These are phyloP conservation scores for Lachnellula subtilissima DNA, from an alignment of 2,329 filamentous ascomycete genomes.

Conservation along the genomic window DNA sequence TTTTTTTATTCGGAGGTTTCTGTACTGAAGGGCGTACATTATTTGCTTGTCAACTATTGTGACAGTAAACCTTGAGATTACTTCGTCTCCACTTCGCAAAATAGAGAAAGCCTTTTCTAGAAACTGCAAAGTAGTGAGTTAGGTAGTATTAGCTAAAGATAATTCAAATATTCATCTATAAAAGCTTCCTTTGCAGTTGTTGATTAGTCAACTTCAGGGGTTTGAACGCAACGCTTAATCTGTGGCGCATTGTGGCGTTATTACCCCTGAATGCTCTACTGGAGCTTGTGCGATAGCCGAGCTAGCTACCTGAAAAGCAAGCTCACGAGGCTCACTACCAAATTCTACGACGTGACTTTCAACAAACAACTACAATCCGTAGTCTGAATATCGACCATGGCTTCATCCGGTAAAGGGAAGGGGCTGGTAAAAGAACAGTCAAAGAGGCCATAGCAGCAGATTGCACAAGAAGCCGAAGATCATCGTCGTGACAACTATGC, in stretches of 20 bases:
- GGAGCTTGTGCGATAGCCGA: too few relatives aligned
- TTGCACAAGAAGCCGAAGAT: constrained; percentile 38
- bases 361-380: too few relatives aligned
- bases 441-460: constrained; percentile 35
- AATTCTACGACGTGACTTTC: too few relatives aligned
- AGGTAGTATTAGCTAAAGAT: too few relatives aligned
- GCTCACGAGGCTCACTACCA: too few relatives aligned
- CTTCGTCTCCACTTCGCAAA: too few relatives aligned
- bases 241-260: background rate
- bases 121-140: too few relatives aligned
- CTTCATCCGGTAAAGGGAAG: constrained; percentile 5
- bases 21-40: background rate
- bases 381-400: background rate
- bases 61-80: too few relatives aligned
- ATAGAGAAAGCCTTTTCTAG: too few relatives aligned
- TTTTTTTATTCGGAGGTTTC: background rate
- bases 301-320: too few relatives aligned
- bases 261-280: background rate
- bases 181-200: background rate
- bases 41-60: too few relatives aligned
- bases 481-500: constrained; percentile 32
- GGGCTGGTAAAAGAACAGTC: background rate
- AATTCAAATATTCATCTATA: too few relatives aligned
- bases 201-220: background rate
- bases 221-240: background rate